Evolutionary conservation across 371 early-diverging fungal species (phyloP).

Genomic region (Apophysomyces variabilis): DNA sequence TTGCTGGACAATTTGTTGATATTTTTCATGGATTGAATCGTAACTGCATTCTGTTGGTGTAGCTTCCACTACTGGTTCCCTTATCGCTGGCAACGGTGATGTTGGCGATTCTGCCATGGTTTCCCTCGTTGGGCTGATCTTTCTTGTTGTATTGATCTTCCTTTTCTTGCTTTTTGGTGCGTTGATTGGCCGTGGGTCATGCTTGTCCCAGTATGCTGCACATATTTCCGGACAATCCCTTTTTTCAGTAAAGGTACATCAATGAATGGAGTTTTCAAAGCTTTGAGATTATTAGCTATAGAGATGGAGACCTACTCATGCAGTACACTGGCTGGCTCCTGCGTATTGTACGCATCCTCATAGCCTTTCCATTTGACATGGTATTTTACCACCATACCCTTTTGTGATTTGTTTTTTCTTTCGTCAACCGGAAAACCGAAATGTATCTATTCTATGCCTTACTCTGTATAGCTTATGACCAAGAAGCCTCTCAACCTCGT

Average conservation of each 20-base stretch:
- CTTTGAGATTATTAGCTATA: no score
- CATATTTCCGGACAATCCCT: neutral
- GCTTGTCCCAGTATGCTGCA: neutral
- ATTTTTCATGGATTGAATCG: neutral
- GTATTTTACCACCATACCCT: conserved; percentile 6
- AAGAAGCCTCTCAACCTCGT: neutral
- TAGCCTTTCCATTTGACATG: conserved; percentile 1
- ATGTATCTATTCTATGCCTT: neutral
- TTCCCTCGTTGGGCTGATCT: no score
- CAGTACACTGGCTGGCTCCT: neutral
- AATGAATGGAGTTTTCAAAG: no score
- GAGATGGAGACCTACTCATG: neutral
- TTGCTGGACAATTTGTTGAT: neutral
- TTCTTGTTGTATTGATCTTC: neutral
- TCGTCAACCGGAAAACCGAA: neutral
- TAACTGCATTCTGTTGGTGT: neutral
- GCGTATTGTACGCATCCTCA: neutral
- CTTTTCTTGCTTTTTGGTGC: neutral
- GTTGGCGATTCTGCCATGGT: no score
- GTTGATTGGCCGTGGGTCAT: neutral
- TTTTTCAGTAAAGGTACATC: neutral
- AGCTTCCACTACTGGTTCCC: neutral
- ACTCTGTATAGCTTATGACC: conserved; percentile 5
- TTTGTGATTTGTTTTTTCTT: neutral
- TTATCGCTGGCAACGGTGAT: neutral